Evolutionary conservation across 1,284 basidiomycete species (phyloP).

Genomic region (Schizophyllum commune): DNA sequence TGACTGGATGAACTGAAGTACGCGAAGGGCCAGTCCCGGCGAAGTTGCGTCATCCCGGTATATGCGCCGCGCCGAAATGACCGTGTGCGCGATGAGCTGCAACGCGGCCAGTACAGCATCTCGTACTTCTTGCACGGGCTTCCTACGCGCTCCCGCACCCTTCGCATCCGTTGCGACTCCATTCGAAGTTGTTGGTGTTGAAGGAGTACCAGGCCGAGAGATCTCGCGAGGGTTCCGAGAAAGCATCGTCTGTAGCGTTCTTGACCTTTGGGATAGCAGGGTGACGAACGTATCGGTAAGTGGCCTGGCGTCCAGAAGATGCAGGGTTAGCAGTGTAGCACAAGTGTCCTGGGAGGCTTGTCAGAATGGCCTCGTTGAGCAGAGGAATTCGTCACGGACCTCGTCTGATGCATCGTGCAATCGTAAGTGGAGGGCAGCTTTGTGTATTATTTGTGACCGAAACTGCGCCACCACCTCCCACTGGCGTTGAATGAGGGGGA

Average conservation of each 20-base stretch:
- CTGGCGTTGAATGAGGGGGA: constrained; percentile 80
- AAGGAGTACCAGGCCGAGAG: not conserved
- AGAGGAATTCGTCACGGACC: constrained; percentile 26
- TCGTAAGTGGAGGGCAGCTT: constrained; percentile 68
- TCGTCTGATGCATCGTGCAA: constrained; percentile 41
- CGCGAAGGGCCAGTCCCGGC: constrained; percentile 43
- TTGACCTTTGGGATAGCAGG: constrained; percentile 66
- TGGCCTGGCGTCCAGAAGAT: constrained; percentile 78
- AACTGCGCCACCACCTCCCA: constrained; percentile 85
- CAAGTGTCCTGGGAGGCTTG: constrained; percentile 49
- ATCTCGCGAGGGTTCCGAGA: constrained; percentile 13
- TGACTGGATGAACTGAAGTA: constrained; percentile 52
- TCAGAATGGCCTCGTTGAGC: constrained; percentile 5
- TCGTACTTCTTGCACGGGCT: constrained; percentile 38
- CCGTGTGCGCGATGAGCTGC: constrained; percentile 47
- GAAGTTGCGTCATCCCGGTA: constrained; percentile 33
- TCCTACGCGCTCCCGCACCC: no score
- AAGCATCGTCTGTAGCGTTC: constrained; percentile 48
- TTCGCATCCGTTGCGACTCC: no score
- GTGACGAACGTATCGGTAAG: constrained; percentile 63
- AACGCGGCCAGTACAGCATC: constrained; percentile 44
- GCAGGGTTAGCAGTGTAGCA: constrained; percentile 70
- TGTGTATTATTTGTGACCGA: constrained; percentile 77
- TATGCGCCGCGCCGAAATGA: constrained; percentile 42
- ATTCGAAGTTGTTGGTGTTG: constrained; percentile 5